Base-by-base conservation (phyloP, 129 eudicot genomes). In the Artemisia argyi region DNA sequence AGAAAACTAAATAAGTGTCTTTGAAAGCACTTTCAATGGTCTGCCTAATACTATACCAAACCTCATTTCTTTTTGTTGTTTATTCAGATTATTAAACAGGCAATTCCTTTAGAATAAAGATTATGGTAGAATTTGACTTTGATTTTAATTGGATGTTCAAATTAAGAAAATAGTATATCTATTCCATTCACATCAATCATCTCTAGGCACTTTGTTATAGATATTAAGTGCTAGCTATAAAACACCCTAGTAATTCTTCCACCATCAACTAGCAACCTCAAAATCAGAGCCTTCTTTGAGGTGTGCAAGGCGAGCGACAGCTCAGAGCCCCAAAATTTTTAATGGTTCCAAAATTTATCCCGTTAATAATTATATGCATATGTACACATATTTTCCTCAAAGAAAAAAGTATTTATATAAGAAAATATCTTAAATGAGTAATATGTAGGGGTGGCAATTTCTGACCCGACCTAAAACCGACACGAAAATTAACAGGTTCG, bases 11-110 rank as follows among this genome's bases (percentile, higher is more conserved):
- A 57, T 42, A 44, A 15, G 47, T 24, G 32, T 26, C 46, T 47
- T 73, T 50, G 17, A 62, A 73, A 73, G 63, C 42, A 73, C 62
- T 62, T 73, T 61, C n/a, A 73, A 7, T 73, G 69, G 77, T 61
- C 69, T 61, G 30, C 35, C 44, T 73, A 61, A 61, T 64, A 64
- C 71, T 71, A 61, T 64, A 52, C 78, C 78, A 24, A 74, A 74
- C 71, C 46, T 61, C 28, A 49, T 48, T 61, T 61, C 61, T 73
- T 49, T 32, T 51, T 32, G 46, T 63, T 63, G 16, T 32, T 74
- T 63, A 51, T 64, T 64, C 26, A 39, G 11, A 17, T 32, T 20
- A 32, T 52, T 74, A 32, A 72, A 64, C 64, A 63, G 65, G 11
- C 39, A 53, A 46, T 51, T 28, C 24, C 22, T 58, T 32, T 49